phyloP scores from a whole-genome alignment of 1,284 basidiomycete genomes.

The Tilletiaria anomala region DNA sequence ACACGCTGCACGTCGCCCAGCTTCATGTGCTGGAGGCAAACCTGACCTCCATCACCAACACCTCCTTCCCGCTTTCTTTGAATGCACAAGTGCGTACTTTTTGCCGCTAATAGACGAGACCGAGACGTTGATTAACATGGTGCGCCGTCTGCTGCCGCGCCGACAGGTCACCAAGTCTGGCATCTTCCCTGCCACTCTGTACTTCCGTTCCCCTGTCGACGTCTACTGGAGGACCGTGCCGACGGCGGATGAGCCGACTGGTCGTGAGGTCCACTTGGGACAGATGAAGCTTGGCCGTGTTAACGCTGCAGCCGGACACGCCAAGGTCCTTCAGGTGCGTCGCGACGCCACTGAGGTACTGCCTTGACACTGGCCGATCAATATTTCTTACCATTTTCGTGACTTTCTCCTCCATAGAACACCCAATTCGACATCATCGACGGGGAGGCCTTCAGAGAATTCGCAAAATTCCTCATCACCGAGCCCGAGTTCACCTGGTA shows the following conservation, averaged over 20 bases:
- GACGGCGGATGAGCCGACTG: too few relatives aligned
- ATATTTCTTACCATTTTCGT: background rate
- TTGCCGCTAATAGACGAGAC: background rate
- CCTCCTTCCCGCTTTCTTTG: slow-evolving; percentile 36
- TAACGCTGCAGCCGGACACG: slow-evolving; percentile 37
- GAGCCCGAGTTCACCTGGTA: slow-evolving; percentile 58
- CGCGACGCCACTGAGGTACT: too few relatives aligned
- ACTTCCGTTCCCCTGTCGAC: slow-evolving; percentile 36
- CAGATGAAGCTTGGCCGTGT: slow-evolving; percentile 25
- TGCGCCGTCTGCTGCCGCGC: background rate
- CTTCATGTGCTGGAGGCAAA: slow-evolving; percentile 37
- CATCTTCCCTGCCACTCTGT: slow-evolving; percentile 40
- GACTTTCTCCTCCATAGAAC: slow-evolving; percentile 7
- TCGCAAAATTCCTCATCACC: slow-evolving; percentile 49
- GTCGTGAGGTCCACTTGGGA: slow-evolving; percentile 38
- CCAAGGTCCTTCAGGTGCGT: slow-evolving; percentile 39
- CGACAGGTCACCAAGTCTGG: slow-evolving; percentile 32
- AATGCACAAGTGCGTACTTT: slow-evolving; percentile 15
- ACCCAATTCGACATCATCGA: slow-evolving; percentile 38
- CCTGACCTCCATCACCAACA: slow-evolving; percentile 33
- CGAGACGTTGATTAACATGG: background rate
- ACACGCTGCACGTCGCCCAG: slow-evolving; percentile 35
- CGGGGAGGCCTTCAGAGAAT: slow-evolving; percentile 30
- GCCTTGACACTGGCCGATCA: background rate
- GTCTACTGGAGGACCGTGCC: slow-evolving; percentile 38